Evolutionary conservation across 805 yeast species (phyloP).

Genomic region (Candida chilensis): DNA sequence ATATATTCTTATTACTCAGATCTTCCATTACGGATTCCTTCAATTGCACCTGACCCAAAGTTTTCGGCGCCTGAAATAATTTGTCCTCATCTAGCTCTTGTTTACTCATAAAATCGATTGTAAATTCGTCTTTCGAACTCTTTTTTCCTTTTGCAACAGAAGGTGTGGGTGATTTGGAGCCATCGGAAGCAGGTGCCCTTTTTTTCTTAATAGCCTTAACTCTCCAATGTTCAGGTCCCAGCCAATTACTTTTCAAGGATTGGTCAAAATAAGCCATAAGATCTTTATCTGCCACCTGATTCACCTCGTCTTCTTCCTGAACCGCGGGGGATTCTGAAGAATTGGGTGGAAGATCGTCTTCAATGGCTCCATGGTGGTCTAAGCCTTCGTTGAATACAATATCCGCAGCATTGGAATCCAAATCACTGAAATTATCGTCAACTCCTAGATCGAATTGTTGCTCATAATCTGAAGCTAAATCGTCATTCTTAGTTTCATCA

Average conservation of each 20-base stretch:
- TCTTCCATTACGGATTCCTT: neutral
- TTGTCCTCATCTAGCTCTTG: constrained; percentile 26
- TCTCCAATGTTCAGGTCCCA: constrained; percentile 93
- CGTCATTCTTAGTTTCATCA: constrained; percentile 14
- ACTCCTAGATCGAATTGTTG: no score
- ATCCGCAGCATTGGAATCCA: constrained; percentile 10
- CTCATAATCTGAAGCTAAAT: no score
- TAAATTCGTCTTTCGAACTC: constrained; percentile 2
- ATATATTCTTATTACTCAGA: constrained; percentile 25
- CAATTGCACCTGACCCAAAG: constrained; percentile 3
- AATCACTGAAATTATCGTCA: constrained; percentile 6
- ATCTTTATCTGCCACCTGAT: constrained; percentile 40
- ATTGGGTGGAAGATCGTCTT: no score
- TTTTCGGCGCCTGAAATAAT: constrained; percentile 8
- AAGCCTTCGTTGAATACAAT: constrained; percentile 9
- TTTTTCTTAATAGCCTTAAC: constrained; percentile 47
- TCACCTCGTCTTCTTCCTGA: constrained; percentile 7
- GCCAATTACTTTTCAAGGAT: constrained; percentile 65
- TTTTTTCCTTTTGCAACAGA: constrained; percentile 15
- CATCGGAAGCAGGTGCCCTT: constrained; percentile 2
- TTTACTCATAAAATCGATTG: constrained; percentile 11
- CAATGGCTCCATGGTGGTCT: no score
- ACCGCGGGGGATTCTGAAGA: no score
- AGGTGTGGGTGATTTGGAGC: neutral
- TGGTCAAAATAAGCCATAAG: constrained; percentile 78